phyloP scores from a whole-genome alignment of 2,329 filamentous ascomycete genomes.

The Sordariomycetes sp. region DNA sequence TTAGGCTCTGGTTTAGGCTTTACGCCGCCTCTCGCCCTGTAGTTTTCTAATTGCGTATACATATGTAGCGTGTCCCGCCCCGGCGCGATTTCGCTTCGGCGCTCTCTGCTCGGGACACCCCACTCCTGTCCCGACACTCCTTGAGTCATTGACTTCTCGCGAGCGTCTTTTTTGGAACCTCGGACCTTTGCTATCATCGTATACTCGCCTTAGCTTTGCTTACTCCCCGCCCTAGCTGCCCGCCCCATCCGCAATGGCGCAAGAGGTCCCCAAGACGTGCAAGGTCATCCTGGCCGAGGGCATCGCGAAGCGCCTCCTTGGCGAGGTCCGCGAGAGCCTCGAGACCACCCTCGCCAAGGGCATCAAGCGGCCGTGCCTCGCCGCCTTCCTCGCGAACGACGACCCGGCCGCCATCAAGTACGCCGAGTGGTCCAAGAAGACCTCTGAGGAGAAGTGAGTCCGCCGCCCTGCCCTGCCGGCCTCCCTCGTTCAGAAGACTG shows the following conservation, averaged over 20 bases:
- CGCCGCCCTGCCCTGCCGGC: background rate
- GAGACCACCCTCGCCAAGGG: conserved; percentile 53
- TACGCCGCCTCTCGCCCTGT: too few relatives aligned
- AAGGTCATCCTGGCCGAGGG: conserved; percentile 86
- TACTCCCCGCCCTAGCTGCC: too few relatives aligned
- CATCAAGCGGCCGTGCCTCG: conserved; percentile 58
- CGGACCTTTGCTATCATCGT: background rate
- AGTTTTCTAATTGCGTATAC: too few relatives aligned
- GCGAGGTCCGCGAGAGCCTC: conserved; percentile 68
- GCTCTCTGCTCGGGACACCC: too few relatives aligned
- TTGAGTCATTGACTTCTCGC: too few relatives aligned
- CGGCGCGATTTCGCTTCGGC: too few relatives aligned
- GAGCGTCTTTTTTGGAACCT: too few relatives aligned
- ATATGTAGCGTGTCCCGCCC: too few relatives aligned
- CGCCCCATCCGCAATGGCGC: conserved; percentile 18
- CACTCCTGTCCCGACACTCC: too few relatives aligned
- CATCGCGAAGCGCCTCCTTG: conserved; percentile 72
- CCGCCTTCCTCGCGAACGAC: conserved; percentile 84
- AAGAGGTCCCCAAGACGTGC: conserved; percentile 56
- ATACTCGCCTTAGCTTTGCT: too few relatives aligned
- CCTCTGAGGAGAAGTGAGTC: conserved; percentile 86
- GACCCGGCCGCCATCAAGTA: conserved; percentile 90
- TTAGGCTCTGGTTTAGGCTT: too few relatives aligned
- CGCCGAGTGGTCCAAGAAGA: conserved; percentile 95
- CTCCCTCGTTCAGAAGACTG: background rate